Conservation (phyloP, 1,284 basidiomycete species). For the Ustilago xerochloae region DNA sequence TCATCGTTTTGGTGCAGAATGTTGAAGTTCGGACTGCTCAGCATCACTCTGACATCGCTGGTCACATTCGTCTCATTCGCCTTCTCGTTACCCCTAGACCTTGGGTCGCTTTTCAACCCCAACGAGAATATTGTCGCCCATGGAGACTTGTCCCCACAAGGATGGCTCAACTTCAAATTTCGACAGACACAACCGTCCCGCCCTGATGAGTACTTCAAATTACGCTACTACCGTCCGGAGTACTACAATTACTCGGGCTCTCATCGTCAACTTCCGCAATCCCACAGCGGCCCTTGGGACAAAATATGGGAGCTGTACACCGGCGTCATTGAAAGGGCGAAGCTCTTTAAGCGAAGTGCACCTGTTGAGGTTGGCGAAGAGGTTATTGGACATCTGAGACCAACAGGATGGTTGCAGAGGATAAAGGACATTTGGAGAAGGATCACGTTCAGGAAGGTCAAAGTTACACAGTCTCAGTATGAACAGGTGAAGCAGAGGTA, state of each 20-base stretch:
- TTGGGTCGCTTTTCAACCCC: too few relatives aligned
- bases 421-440: slow-evolving; percentile 12
- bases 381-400: slow-evolving; percentile 16
- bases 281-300: slow-evolving; percentile 23
- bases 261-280: not conserved
- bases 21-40: too few relatives aligned
- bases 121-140: too few relatives aligned
- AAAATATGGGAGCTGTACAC: slow-evolving; percentile 1
- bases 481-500: slow-evolving; percentile 9
- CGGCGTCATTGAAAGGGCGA: not conserved
- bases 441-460: slow-evolving; percentile 3
- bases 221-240: not conserved
- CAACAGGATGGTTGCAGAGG: slow-evolving; percentile 9
- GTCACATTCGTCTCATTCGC: too few relatives aligned
- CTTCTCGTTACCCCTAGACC: too few relatives aligned
- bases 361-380: not conserved
- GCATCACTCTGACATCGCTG: too few relatives aligned
- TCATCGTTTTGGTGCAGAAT: too few relatives aligned
- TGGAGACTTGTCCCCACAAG: too few relatives aligned
- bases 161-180: too few relatives aligned
- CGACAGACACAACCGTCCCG: not conserved
- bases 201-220: not conserved
- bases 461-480: not conserved
- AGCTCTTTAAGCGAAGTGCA: slow-evolving; percentile 12
- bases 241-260: not conserved